These are phyloP conservation scores for Areca catechu DNA, from an alignment of 176 grass and related monocot genomes.

Conservation along the genomic window DNA sequence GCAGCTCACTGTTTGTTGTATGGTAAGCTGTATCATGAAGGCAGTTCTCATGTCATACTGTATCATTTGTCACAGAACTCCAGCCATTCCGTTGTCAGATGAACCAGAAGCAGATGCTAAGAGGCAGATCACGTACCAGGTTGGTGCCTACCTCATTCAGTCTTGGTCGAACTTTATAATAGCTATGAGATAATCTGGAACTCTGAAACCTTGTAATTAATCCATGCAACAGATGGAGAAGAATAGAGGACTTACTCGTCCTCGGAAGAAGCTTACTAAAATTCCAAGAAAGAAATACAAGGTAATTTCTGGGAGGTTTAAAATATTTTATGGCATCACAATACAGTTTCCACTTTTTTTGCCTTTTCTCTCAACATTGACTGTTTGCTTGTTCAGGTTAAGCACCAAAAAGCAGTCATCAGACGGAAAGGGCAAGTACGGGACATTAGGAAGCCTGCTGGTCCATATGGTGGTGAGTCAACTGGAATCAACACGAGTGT, in stretches of 20 bases:
- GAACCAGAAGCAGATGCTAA: constrained; percentile 75
- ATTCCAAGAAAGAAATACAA: constrained; percentile 98
- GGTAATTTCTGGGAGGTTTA: constrained; percentile 26
- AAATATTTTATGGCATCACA: background rate
- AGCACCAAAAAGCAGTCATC: constrained; percentile 38
- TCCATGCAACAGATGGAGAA: constrained; percentile 68
- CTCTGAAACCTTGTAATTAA: background rate
- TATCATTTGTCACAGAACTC: constrained; percentile 32
- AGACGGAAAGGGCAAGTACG: constrained; percentile 62
- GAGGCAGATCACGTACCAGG: constrained; percentile 87
- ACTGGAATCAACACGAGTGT: constrained; percentile 70
- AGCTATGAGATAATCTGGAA: too few relatives aligned
- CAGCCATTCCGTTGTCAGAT: constrained; percentile 18
- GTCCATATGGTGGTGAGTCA: constrained; percentile 72
- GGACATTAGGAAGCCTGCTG: constrained; percentile 34
- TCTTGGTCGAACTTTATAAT: too few relatives aligned
- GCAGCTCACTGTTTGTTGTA: too few relatives aligned
- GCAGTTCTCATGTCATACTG: background rate
- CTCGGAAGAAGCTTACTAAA: constrained; percentile 71
- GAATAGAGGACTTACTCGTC: constrained; percentile 74
- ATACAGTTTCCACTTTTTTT: background rate
- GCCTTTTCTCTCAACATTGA: background rate
- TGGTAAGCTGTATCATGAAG: too few relatives aligned
- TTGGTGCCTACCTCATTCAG: constrained; percentile 18
- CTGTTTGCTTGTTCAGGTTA: constrained; percentile 36